Percentiles rank a stretch among this genome's conserved stretches.
Conservation (phyloP, 2,329 filamentous ascomycete species). For the Xylariaceae sp. region DNA sequence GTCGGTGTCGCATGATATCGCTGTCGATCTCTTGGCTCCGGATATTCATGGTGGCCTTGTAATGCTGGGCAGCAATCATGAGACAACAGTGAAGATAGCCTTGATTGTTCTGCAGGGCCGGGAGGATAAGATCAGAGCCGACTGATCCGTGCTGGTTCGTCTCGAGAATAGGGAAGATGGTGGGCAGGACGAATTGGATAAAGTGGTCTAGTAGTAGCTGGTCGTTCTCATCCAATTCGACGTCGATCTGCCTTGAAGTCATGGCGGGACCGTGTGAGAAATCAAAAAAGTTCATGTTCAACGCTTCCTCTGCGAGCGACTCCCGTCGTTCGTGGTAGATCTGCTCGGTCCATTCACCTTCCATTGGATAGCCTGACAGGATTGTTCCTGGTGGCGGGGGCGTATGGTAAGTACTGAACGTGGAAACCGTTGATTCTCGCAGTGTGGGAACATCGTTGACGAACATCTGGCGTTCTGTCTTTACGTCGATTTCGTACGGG, state of each 20-base stretch:
- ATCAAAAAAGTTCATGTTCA: constrained; percentile 78
- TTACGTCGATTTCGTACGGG: constrained; percentile 92
- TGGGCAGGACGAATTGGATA: constrained; percentile 76
- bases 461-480: constrained; percentile 90
- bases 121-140: constrained; percentile 75
- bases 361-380: constrained; percentile 54
- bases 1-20: constrained; percentile 89
- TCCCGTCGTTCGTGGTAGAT: constrained; percentile 63
- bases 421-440: constrained; percentile 81
- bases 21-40: constrained; percentile 71
- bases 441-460: constrained; percentile 84
- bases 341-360: constrained; percentile 67
- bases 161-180: constrained; percentile 89
- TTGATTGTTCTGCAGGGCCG: constrained; percentile 84
- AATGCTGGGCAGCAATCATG: constrained; percentile 86
- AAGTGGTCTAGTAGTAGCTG: constrained; percentile 86
- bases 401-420: constrained; percentile 84
- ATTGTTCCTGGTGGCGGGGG: constrained; percentile 66
- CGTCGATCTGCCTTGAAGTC: constrained; percentile 60
- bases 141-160: constrained; percentile 81
- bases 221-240: constrained; percentile 84
- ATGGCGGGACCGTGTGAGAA: constrained; percentile 64
- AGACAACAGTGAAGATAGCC: constrained; percentile 94
- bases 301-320: constrained; percentile 58
- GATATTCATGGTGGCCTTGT: constrained; percentile 68